Conservation (phyloP, 768 basidiomycete genomes). For the Kwoniella pini region DNA sequence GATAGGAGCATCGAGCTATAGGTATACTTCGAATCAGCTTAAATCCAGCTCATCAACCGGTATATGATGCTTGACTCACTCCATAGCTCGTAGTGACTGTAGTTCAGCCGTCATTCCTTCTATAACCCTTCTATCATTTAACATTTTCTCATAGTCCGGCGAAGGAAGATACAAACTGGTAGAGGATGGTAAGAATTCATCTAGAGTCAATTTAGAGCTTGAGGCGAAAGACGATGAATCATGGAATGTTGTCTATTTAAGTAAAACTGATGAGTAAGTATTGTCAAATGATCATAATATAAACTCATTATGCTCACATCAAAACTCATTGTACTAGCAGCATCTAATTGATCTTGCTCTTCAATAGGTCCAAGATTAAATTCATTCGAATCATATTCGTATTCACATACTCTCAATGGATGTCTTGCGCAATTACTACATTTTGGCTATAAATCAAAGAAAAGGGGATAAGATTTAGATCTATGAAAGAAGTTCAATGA, state of each 20-base stretch:
- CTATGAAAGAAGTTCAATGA: too few species aligned
- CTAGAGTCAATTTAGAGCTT: neutral
- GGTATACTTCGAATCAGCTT: too few species aligned
- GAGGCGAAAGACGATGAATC: neutral
- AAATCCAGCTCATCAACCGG: neutral
- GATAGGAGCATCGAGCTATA: too few species aligned
- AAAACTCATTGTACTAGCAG: too few species aligned
- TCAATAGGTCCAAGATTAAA: too few species aligned
- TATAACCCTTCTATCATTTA: neutral
- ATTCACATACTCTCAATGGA: conserved; percentile 5
- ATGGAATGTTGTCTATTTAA: neutral
- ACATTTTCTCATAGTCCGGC: neutral
- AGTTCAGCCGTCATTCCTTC: conserved; percentile 2
- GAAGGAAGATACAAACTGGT: neutral
- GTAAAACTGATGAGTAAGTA: too few species aligned
- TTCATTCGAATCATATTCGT: conserved; percentile 3
- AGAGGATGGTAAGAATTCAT: neutral
- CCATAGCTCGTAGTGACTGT: neutral
- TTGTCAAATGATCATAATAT: too few species aligned
- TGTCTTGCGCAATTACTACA: conserved; percentile 8
- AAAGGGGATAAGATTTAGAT: neutral
- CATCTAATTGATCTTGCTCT: too few species aligned
- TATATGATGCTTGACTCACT: neutral
- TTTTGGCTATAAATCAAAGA: conserved; percentile 4
- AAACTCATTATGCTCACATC: too few species aligned